Evolutionary conservation across 2,329 filamentous ascomycete species (phyloP), one percentile per base, ranked within the genome.

Genomic region (Scytalidium lignicola): DNA sequence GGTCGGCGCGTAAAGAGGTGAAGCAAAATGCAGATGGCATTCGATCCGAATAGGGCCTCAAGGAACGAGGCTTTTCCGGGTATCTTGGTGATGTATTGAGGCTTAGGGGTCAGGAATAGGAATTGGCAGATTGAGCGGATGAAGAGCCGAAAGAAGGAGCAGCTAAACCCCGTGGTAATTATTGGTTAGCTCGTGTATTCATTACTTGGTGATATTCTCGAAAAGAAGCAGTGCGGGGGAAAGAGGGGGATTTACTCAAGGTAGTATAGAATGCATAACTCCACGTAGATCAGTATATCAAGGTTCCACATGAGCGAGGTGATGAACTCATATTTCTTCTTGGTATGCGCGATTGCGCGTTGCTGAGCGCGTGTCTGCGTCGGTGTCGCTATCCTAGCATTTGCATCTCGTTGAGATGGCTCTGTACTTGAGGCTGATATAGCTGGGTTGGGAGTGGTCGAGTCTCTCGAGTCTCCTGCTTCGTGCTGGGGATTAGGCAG

Each of bases 201-300:
- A 5, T 26, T 10, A 26, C 23, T 26, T 26, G 23, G 23, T 26
- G 5, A 6, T 26, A 10, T 5, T 10, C 5, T 26, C 5, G 23
- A 41, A n/a, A 10, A 26, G 13, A 21, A 20, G 43, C 4, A 15
- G 13, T 9, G 9, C 17, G 18, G 15, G 12, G 15, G 18, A 7
- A 21, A 19, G 22, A 21, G 18, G 18, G 40, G 40, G n/a, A 63
- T 76, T 49, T 71, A 86, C 83, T 87, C 83, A 77, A 86, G 81
- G 64, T 86, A 86, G 63, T 87, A 87, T 57, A 86, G 58, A 41
- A 77, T 74, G 59, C 79, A 83, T 49, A 86, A 70, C 69, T 86
- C 81, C 39, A 76, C 78, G 63, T 82, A 83, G 44, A 85, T 76
- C 42, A 85, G 61, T 58, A 78, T 75, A 67, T 87, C 83, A 51